A percentile compares a stretch with the other conserved stretches of the same genome.
These are phyloP conservation scores for Ormosia emarginata DNA, from an alignment of 306 rosid species.

Conservation along the genomic window DNA sequence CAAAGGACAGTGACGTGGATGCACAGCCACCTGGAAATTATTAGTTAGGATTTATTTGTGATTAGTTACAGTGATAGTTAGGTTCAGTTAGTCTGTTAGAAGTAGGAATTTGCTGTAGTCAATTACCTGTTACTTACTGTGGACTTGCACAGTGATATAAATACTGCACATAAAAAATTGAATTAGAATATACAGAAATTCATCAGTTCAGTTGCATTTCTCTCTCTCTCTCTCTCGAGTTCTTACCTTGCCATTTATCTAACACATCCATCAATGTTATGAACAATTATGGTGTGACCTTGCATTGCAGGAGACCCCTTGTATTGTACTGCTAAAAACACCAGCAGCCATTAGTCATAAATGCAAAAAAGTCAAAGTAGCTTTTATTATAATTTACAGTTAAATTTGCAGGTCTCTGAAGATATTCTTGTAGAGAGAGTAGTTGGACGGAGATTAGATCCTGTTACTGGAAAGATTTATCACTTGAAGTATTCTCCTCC, in stretches of 20 bases:
- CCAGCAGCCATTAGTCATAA: not conserved
- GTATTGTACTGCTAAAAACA: not conserved
- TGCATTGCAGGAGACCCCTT: not conserved
- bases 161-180: no score
- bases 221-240: no score
- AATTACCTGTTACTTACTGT: no score
- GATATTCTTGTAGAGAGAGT: conserved; percentile 87
- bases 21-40: no score
- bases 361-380: not conserved
- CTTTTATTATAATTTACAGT: not conserved
- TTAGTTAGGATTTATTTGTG: no score
- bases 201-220: no score
- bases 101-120: no score
- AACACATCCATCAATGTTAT: not conserved
- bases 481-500: conserved; percentile 93
- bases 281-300: not conserved
- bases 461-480: conserved; percentile 86
- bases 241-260: not conserved
- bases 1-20: no score
- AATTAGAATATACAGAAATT: no score
- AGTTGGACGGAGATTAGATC: conserved; percentile 90
- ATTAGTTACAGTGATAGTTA: no score
- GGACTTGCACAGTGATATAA: no score
- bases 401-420: conserved; percentile 73
- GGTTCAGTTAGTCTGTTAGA: no score